Conservation (phyloP, 441 rosid genomes). For the Omphalea diandra region DNA sequence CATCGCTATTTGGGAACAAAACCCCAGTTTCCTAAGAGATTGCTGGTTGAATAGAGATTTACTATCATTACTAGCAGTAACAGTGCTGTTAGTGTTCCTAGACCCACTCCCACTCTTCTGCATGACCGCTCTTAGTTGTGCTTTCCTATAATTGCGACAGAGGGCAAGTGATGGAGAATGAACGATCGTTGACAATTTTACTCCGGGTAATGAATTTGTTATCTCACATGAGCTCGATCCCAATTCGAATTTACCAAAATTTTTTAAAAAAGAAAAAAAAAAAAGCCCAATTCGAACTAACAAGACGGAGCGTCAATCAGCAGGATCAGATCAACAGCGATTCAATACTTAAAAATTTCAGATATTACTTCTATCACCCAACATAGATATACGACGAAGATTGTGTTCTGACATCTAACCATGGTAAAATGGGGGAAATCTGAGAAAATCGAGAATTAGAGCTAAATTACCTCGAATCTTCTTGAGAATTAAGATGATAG, state of each 20-base stretch:
- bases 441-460: neutral
- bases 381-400: neutral
- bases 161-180: neutral
- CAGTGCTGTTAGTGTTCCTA: constrained; percentile 21
- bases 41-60: constrained; percentile 55
- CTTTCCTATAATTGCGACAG: neutral
- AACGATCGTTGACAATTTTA: too few species aligned
- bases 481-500: too few species aligned
- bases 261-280: too few species aligned
- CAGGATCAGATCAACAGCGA: constrained; percentile 11
- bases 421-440: neutral
- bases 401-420: neutral
- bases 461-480: constrained; percentile 5
- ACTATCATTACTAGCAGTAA: constrained; percentile 21
- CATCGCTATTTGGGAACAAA: constrained; percentile 69
- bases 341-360: too few species aligned
- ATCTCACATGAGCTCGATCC: constrained; percentile 6
- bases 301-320: neutral
- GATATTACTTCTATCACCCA: neutral
- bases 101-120: constrained; percentile 56
- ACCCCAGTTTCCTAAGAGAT: constrained; percentile 76
- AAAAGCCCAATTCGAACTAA: constrained; percentile 16
- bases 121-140: constrained; percentile 30
- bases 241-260: too few species aligned
- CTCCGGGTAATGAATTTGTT: neutral